These are phyloP conservation scores for Lentinula raphanica DNA, from an alignment of 768 basidiomycete genomes.

Conservation along the genomic window DNA sequence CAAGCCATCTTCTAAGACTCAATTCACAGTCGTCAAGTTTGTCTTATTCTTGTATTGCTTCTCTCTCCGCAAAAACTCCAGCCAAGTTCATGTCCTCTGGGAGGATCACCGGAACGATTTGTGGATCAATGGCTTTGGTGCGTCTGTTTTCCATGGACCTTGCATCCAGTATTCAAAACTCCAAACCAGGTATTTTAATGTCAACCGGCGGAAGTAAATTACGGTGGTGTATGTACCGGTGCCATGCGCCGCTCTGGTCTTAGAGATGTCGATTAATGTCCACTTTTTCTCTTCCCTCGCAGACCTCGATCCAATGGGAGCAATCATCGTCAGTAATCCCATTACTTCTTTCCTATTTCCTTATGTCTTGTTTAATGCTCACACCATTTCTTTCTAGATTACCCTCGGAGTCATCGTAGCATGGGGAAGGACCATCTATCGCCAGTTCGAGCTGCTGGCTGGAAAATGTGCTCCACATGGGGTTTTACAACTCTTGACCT, in stretches of 20 bases:
- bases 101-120: constrained; percentile 94
- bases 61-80: constrained; percentile 72
- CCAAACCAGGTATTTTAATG: constrained; percentile 65
- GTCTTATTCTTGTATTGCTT: constrained; percentile 84
- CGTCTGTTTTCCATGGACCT: constrained; percentile 11
- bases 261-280: not conserved
- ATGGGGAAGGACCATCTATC: constrained; percentile 73
- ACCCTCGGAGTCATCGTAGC: constrained; percentile 69
- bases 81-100: constrained; percentile 91
- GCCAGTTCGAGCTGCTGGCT: constrained; percentile 80
- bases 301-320: constrained; percentile 79
- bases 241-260: not conserved
- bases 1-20: not conserved
- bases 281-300: constrained; percentile 15
- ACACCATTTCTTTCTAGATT: constrained; percentile 42
- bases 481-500: constrained; percentile 85
- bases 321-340: constrained; percentile 52
- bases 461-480: constrained; percentile 91
- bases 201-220: constrained; percentile 77
- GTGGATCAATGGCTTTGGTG: constrained; percentile 78
- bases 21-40: constrained; percentile 67
- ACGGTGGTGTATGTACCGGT: constrained; percentile 56
- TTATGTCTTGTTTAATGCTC: constrained; percentile 3
- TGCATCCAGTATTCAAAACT: not conserved
- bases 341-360: constrained; percentile 6